Percentiles rank a stretch among this genome's conserved stretches.
phyloP scores from a whole-genome alignment of 768 basidiomycete species.

The Amyloporia xantha region DNA sequence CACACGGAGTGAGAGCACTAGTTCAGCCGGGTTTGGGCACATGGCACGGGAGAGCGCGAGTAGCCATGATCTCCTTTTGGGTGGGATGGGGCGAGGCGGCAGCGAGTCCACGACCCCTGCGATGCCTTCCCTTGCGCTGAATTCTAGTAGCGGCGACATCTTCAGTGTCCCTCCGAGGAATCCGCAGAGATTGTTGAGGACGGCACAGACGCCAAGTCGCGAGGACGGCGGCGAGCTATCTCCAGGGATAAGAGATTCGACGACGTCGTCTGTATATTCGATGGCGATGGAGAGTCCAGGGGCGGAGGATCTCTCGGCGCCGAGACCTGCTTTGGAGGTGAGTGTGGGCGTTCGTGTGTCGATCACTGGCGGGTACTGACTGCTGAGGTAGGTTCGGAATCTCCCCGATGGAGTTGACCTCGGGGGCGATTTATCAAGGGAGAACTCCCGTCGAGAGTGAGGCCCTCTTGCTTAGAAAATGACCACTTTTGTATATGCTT shows the following conservation, averaged over 20 bases:
- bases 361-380: background rate
- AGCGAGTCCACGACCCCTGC: conserved; percentile 11
- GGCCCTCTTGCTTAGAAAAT: background rate
- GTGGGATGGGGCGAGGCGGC: conserved; percentile 17
- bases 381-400: conserved; percentile 17
- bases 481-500: background rate
- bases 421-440: conserved; percentile 17
- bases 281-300: conserved; percentile 3
- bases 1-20: conserved; percentile 13
- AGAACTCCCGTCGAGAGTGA: conserved; percentile 13
- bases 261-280: conserved; percentile 5
- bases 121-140: conserved; percentile 12
- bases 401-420: conserved; percentile 16
- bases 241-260: conserved; percentile 7
- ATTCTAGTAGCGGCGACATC: conserved; percentile 3
- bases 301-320: conserved; percentile 3
- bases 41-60: conserved; percentile 42
- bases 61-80: conserved; percentile 57
- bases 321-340: conserved; percentile 13
- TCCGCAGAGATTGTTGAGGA: conserved; percentile 9
- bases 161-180: conserved; percentile 16
- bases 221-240: conserved; percentile 6
- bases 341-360: background rate
- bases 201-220: background rate
- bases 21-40: conserved; percentile 18